These are phyloP conservation scores for Suhomyces chickasaworum DNA, from an alignment of 1,139 yeast species.

Conservation along the genomic window DNA sequence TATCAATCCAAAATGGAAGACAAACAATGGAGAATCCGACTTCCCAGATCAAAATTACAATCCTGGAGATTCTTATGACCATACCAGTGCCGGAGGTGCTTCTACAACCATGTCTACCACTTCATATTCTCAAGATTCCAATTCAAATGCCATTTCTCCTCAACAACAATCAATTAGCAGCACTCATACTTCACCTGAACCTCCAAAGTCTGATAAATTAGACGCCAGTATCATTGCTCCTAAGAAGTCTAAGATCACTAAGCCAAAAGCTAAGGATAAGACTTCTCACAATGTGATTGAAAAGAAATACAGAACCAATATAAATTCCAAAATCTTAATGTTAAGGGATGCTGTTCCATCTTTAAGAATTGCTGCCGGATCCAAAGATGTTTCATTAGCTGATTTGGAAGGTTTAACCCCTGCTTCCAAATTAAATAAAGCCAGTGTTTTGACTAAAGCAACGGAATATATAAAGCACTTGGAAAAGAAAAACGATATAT, in stretches of 20 bases:
- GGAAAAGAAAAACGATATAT: constrained; percentile 63
- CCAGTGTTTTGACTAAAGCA: constrained; percentile 84
- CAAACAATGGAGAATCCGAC: neutral
- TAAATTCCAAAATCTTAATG: constrained; percentile 70
- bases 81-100: constrained; percentile 6
- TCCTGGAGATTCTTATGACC: neutral
- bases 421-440: constrained; percentile 83
- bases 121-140: constrained; percentile 23
- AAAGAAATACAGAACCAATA: constrained; percentile 74
- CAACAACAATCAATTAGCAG: constrained; percentile 34
- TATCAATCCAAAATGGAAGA: constrained; percentile 12
- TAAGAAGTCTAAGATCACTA: constrained; percentile 27
- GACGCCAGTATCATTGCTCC: constrained; percentile 5
- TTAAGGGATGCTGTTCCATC: constrained; percentile 78
- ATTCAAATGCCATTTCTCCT: constrained; percentile 29
- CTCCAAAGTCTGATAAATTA: constrained; percentile 12
- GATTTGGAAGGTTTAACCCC: constrained; percentile 88
- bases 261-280: constrained; percentile 52
- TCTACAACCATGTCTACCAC: constrained; percentile 19
- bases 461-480: constrained; percentile 87
- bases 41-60: neutral
- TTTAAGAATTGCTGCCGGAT: constrained; percentile 49
- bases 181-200: constrained; percentile 39
- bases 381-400: constrained; percentile 39
- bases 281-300: constrained; percentile 82